Conservation (phyloP, 108 stramenopile genomes). For the Cyclotella sp. region DNA sequence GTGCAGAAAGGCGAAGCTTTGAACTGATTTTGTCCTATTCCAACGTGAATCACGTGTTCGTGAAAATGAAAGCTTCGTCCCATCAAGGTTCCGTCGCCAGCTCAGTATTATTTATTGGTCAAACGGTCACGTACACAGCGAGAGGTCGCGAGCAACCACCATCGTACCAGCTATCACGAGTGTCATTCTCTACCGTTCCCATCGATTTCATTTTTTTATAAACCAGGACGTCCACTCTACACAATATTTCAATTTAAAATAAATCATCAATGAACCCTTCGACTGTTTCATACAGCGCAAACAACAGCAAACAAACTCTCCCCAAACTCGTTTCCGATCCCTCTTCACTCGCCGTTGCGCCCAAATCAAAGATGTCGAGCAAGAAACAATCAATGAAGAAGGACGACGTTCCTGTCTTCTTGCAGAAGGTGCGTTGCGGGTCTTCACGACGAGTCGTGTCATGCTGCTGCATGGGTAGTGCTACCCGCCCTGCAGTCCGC, state of each 20-base stretch:
- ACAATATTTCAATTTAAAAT: neutral
- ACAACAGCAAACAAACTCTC: neutral
- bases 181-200: no score
- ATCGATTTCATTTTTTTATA: neutral
- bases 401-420: constrained; percentile 57
- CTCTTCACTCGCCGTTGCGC: neutral
- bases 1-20: neutral
- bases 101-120: neutral
- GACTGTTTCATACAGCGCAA: neutral
- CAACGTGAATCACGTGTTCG: neutral
- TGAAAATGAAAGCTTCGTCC: neutral
- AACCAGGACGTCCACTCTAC: no score
- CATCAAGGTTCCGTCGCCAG: neutral
- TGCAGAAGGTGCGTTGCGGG: constrained; percentile 46
- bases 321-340: constrained; percentile 8
- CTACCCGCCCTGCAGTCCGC: neutral
- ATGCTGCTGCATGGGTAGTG: neutral
- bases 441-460: neutral
- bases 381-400: constrained; percentile 46
- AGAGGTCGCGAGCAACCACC: neutral
- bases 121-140: neutral
- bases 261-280: neutral
- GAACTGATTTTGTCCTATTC: neutral
- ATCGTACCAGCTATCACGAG: no score
- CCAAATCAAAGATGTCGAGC: constrained; percentile 33